Percentiles rank a stretch among this genome's conserved stretches.
These are phyloP conservation scores for Albatrellus ellisii DNA, from an alignment of 768 basidiomycete genomes.

Conservation along the genomic window DNA sequence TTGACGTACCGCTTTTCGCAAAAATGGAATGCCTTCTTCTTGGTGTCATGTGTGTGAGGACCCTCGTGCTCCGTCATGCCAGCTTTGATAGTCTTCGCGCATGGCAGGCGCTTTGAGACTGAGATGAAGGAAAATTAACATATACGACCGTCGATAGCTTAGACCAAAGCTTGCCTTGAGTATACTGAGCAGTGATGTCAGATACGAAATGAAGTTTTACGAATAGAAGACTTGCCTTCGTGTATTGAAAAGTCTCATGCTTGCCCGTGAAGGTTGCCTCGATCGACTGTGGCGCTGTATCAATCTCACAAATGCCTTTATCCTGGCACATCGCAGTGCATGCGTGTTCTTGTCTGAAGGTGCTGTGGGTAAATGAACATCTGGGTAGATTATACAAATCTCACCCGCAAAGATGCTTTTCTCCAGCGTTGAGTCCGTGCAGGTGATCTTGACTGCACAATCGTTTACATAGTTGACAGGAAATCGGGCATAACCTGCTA, in stretches of 20 bases:
- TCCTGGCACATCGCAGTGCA: conserved; percentile 32
- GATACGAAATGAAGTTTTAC: neutral
- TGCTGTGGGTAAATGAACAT: neutral
- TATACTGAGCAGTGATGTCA: conserved; percentile 25
- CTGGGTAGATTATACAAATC: neutral
- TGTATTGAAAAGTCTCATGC: conserved; percentile 51
- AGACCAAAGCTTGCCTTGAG: conserved; percentile 27
- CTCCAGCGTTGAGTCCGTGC: conserved; percentile 29
- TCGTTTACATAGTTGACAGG: conserved; percentile 43
- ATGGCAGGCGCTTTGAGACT: conserved; percentile 40
- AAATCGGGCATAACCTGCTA: conserved; percentile 35
- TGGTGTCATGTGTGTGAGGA: conserved; percentile 33
- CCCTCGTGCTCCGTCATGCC: conserved; percentile 31
- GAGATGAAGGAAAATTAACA: neutral
- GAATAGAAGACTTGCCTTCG: conserved; percentile 30
- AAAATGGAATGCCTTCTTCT: conserved; percentile 35
- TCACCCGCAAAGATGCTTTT: conserved; percentile 47
- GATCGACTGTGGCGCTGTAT: conserved; percentile 43
- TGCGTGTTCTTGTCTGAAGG: conserved; percentile 34
- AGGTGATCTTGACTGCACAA: conserved; percentile 37
- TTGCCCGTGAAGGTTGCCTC: conserved; percentile 48
- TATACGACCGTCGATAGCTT: neutral
- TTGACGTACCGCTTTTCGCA: conserved; percentile 36
- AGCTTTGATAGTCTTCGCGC: conserved; percentile 32
- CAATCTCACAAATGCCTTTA: conserved; percentile 42